A percentile compares a stretch with the other conserved stretches of the same genome.
phyloP scores from a whole-genome alignment of 2,329 filamentous ascomycete genomes.

The Cercospora zeae-maydis region DNA sequence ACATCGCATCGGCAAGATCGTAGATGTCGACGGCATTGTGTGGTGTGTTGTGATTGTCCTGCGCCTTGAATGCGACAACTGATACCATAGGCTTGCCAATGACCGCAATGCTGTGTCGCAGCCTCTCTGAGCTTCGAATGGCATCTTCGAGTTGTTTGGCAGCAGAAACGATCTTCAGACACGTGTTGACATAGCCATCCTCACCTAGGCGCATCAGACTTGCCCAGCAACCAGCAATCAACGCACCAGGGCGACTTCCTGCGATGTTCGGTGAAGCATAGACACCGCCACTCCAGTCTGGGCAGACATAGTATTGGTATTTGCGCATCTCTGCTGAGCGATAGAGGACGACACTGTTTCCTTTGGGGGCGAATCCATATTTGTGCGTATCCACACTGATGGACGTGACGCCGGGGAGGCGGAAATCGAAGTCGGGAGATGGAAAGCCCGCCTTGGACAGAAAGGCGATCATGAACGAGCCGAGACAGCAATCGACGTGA shows the following conservation, averaged over 20 bases:
- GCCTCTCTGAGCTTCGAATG: constrained; percentile 64
- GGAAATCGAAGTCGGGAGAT: constrained; percentile 85
- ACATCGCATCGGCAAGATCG: constrained; percentile 88
- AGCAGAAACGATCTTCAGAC: constrained; percentile 80
- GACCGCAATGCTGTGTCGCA: constrained; percentile 71
- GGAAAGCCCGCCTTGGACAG: constrained; percentile 93
- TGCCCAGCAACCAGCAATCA: constrained; percentile 96
- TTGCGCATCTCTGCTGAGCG: constrained; percentile 71
- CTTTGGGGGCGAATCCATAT: constrained; percentile 97
- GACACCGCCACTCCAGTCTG: constrained; percentile 92
- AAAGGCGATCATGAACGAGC: constrained; percentile 90
- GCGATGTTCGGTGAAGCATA: constrained; percentile 92
- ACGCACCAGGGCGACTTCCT: constrained; percentile 83
- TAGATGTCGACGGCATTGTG: constrained; percentile 78
- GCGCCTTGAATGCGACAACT: constrained; percentile 81
- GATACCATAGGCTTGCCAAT: constrained; percentile 83
- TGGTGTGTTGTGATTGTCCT: constrained; percentile 18
- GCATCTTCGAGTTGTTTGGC: constrained; percentile 77
- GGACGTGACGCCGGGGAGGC: constrained; percentile 86
- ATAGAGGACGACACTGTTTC: constrained; percentile 91
- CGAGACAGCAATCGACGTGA: constrained; percentile 96
- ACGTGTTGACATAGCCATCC: constrained; percentile 80
- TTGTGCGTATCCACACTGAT: constrained; percentile 98
- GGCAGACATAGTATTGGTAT: constrained; percentile 94
- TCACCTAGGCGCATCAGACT: constrained; percentile 86